Evolutionary conservation across 495 filamentous ascomycete genomes (phyloP), one percentile per base, ranked within the genome.

Genomic region (Apodospora peruviana): DNA sequence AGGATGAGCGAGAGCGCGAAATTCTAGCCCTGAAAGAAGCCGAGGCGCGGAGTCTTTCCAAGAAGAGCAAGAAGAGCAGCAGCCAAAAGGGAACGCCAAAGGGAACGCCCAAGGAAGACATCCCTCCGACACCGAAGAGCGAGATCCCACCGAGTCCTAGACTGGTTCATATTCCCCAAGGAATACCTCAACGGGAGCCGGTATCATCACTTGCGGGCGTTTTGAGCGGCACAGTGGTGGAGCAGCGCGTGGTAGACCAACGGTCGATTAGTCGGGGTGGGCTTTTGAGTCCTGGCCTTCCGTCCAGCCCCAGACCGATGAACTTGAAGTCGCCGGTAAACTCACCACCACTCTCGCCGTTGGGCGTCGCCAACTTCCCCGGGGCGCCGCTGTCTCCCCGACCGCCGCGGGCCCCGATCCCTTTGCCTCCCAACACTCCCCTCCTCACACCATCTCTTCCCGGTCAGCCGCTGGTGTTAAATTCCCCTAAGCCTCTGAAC

Each of bases 291-390:
- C 89, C 91, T 18, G 93, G 93, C 20, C 71, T 98, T 40, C 93
- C 93, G 1, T 68, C 86, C 23, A 97, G 94, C 59, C 93, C 93
- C 20, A 78, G 91, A 44, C 93, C 93, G n/a, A 82, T 82, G 55
- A 80, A 80, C 10, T 56, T 87, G 43, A 82, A 78, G 44, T 89
- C 89, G 20, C 87, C 88, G 12, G 69, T 86, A 47, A 85, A 51
- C 34, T 84, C 85, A n/a, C 78, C 84, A 32, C 82, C 85, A 16
- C 69, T 84, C 56, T 85, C 89, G 29, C 82, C 88, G 10, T 71
- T 78, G 44, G 67, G 56, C 16, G 58, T 73, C 16, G 68, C 70
- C 38, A 76, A 57, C 27, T 72, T 82, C 32, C 59, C 79, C 0
- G 79, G 79, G 2, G 50, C 83, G 19, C 87, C 88, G 11, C 73